A percentile compares a stretch with the other conserved stretches of the same genome.
Evolutionary conservation across 495 filamentous ascomycete species (phyloP).

Genomic region (Neurospora terricola): DNA sequence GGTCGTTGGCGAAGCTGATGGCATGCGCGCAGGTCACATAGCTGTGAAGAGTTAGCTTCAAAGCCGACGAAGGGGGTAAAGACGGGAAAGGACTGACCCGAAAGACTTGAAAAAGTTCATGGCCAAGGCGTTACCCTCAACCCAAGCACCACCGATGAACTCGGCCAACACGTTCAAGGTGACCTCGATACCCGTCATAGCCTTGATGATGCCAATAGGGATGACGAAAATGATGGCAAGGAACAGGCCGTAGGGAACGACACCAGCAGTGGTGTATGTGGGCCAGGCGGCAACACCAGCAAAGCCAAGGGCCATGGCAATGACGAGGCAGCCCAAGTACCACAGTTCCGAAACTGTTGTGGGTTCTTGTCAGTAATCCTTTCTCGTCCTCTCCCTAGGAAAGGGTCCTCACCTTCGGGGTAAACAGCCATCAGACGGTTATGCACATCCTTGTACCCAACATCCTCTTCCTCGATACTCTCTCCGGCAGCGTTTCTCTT

Average conservation of each 20-base stretch:
- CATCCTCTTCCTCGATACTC: constrained; percentile 2
- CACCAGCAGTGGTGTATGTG: constrained; percentile 29
- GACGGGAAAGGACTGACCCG: constrained; percentile 4
- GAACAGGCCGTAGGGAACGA: constrained; percentile 33
- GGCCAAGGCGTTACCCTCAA: constrained; percentile 31
- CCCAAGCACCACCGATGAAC: constrained; percentile 34
- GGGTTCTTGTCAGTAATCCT: not conserved
- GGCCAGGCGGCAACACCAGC: constrained; percentile 28
- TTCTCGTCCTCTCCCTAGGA: not conserved
- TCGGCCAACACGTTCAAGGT: constrained; percentile 36
- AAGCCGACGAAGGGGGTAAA: not conserved
- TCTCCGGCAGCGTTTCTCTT: constrained; percentile 1
- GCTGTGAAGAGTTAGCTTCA: not conserved
- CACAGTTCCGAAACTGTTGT: constrained; percentile 30
- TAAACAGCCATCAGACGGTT: constrained; percentile 32
- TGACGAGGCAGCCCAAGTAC: constrained; percentile 26
- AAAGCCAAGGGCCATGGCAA: constrained; percentile 26
- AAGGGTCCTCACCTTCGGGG: constrained; percentile 11
- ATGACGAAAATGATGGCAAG: constrained; percentile 34
- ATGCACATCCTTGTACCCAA: constrained; percentile 23
- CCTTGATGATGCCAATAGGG: constrained; percentile 32
- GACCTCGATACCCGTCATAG: constrained; percentile 34
- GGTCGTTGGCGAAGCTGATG: constrained; percentile 26
- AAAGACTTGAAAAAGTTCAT: constrained; percentile 38
- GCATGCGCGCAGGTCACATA: constrained; percentile 34